These are phyloP conservation scores for Neurospora sp. DNA, from an alignment of 495 filamentous ascomycete species.

Conservation along the genomic window DNA sequence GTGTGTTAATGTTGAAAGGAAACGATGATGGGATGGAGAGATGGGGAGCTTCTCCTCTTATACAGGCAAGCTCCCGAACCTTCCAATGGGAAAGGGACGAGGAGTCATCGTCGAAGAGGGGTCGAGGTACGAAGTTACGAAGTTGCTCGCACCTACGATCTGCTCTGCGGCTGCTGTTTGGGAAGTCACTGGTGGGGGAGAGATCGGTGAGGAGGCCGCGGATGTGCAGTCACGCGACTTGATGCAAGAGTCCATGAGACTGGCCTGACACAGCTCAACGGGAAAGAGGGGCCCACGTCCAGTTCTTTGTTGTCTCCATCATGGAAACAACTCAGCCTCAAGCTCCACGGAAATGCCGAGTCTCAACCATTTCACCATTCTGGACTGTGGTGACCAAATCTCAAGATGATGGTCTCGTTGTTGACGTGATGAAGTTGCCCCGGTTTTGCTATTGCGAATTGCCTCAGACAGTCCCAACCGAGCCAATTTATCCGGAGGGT, in stretches of 20 bases:
- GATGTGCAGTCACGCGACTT: slow-evolving; percentile 23
- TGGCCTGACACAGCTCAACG: slow-evolving; percentile 11
- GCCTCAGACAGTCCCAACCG: neutral
- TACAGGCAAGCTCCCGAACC: slow-evolving; percentile 7
- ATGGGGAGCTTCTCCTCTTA: slow-evolving; percentile 14
- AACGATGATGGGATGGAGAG: slow-evolving; percentile 3
- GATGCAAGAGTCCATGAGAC: slow-evolving; percentile 12
- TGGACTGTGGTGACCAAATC: neutral
- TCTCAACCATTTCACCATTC: neutral
- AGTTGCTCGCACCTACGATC: slow-evolving; percentile 1
- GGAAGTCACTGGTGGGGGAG: neutral
- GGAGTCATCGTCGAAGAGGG: neutral
- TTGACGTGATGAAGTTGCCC: neutral
- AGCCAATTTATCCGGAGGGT: slow-evolving; percentile 14
- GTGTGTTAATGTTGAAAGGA: slow-evolving; percentile 6
- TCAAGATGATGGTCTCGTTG: neutral
- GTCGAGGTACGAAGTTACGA: neutral
- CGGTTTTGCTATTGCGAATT: neutral
- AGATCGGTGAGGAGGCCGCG: slow-evolving; percentile 12
- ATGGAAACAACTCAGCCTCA: neutral
- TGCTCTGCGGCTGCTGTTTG: neutral
- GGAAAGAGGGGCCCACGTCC: neutral
- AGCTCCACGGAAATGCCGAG: neutral
- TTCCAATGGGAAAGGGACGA: neutral
- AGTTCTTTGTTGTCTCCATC: neutral